Evolutionary conservation across 768 basidiomycete genomes (phyloP).

Genomic region (Lanmaoa rubissima): DNA sequence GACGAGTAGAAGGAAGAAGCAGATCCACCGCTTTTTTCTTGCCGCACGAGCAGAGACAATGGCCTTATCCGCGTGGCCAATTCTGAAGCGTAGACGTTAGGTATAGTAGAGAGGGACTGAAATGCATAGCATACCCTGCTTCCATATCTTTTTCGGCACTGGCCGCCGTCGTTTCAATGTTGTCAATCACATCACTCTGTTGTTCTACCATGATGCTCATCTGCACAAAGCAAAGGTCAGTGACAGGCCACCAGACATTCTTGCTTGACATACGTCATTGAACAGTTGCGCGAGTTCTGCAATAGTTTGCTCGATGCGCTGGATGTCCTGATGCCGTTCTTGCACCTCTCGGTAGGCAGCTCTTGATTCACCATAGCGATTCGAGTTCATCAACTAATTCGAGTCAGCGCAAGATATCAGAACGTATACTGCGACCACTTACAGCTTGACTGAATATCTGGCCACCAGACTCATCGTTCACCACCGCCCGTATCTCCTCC

Average conservation of each 20-base stretch:
- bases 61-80: conserved; percentile 83
- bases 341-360: conserved; percentile 97
- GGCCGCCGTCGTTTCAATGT: conserved; percentile 75
- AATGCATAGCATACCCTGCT: conserved; percentile 56
- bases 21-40: conserved; percentile 96
- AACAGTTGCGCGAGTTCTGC: conserved; percentile 93
- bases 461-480: conserved; percentile 75
- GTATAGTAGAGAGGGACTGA: not conserved
- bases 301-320: conserved; percentile 91
- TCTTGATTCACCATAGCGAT: conserved; percentile 85
- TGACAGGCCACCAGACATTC: not conserved
- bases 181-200: conserved; percentile 85
- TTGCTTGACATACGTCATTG: conserved; percentile 68
- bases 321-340: conserved; percentile 92
- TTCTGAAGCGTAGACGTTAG: conserved; percentile 40
- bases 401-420: not conserved
- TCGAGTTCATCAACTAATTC: conserved; percentile 80
- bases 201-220: conserved; percentile 96
- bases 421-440: conserved; percentile 12
- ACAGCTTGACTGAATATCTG: conserved; percentile 93
- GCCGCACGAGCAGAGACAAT: conserved; percentile 84
- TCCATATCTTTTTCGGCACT: conserved; percentile 82
- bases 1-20: conserved; percentile 73
- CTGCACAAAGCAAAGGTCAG: conserved; percentile 37
- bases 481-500: conserved; percentile 84